Evolutionary conservation across 78 protist genomes (phyloP), one percentile per base, ranked within the genome.

Genomic region (Dictyostelium purpureum): DNA sequence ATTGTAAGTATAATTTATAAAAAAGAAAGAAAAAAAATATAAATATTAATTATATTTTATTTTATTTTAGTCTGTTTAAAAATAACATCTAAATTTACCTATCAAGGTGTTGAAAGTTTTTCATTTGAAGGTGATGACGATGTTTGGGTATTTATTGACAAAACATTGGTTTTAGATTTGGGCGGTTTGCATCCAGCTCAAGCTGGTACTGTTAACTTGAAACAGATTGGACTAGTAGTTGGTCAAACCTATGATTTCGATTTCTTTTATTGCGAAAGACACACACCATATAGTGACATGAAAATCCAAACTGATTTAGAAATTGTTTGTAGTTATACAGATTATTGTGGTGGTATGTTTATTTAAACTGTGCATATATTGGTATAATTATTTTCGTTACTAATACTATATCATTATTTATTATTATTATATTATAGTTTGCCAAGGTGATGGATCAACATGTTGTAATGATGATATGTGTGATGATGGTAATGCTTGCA

Each of bases 111-210:
- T 24, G 90, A 81, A 56, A 33, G 24, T 24, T 93, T 93, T 52
- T 21, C 28, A 40, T 93, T 93, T 67, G 45, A 65, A 35, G 96
- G 96, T 42, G 96, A 93, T 61, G 96, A 93, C 38, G 96, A 93
- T 61, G 96, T 93, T 18, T 93, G 96, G 96, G 93, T 93, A 19
- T 93, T 33, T 26, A 63, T 93, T 16, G 69, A 93, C 31, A 65
- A 69, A 1, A 24, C 31, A 21, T 77, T 93, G 10, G 93, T 75
- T 0, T 67, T 93, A 9, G 96, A 93, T 74, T 56, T 93, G 16
- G 96, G 92, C 54, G 92, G 96, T 63, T 80, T 73, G 19, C 92
- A 85, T 74, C 75, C 61, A 10, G 16, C 45, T 1, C 52, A 35
- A 18, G 47, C 57, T 35, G 75, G 24, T 10, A 11, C 61, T 14